Evolutionary conservation across 2,329 filamentous ascomycete genomes (phyloP), one percentile per base, ranked within the genome.

Genomic region (Aspergillus intermedius): DNA sequence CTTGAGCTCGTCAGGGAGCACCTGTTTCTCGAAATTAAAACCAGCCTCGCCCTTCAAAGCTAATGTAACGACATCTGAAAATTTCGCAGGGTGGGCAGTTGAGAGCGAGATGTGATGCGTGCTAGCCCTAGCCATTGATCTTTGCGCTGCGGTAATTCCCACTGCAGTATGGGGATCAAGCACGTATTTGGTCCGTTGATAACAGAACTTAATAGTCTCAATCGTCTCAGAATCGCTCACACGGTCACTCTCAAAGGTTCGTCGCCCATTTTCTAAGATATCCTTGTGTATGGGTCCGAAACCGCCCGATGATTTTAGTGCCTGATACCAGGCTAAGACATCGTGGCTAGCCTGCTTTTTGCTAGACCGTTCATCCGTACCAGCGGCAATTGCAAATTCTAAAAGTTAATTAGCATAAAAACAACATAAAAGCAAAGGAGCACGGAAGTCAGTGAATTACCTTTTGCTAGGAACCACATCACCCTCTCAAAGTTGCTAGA

Each of bases 401-500:
- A 80, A 71, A 88, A 88, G 1, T 5, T 4, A 4, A 22, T 22
- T 22, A 22, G 21, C 21, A 22, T 22, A 5, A 5, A 5, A 22
- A 1, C 21, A 22, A 5, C 21, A 22, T 22, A 5, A 5, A 5
- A 22, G 4, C 21, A 22, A 22, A 22, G 21, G 21, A 22, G 21
- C 21, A 22, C 1, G 21, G 21, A 22, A 22, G 21, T 5, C 21
- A 5, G 21, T 4, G 21, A 5, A 5, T 22, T 22, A 22, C 21
- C 21, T 22, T 22, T 22, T 22, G 52, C 52, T 23, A 97, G 76
- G 76, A 88, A 96, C 91, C 91, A 97, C 9, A 98, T 78, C 4
- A 98, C 77, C 23, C 93, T 83, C 77, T 98, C 93, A 66, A 98
- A 97, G 75, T 98, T 98, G 67, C 87, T 93, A 21, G 87, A 91